phyloP scores from a whole-genome alignment of 2,329 filamentous ascomycete species.

The Clonostachys solani region DNA sequence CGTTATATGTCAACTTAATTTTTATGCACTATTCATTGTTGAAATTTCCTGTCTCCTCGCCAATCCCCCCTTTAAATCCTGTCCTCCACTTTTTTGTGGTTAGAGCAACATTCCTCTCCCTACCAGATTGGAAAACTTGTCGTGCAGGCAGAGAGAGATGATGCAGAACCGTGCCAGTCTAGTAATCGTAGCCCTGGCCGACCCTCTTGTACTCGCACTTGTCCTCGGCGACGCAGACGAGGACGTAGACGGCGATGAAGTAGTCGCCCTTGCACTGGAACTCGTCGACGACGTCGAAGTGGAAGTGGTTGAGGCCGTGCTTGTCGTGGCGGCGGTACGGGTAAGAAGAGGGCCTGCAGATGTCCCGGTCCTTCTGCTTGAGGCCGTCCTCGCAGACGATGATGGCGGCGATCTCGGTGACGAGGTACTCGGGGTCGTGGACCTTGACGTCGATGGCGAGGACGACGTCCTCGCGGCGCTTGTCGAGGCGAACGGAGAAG shows the following conservation, averaged over 20 bases:
- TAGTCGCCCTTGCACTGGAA: conserved; percentile 13
- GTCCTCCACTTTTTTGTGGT: too few relatives aligned
- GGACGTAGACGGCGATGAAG: conserved; percentile 14
- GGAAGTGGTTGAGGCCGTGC: conserved; percentile 10
- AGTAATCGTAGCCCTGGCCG: neutral
- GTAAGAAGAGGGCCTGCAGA: conserved; percentile 13
- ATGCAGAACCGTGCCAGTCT: too few relatives aligned
- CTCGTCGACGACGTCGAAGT: conserved; percentile 11
- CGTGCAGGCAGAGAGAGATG: too few relatives aligned
- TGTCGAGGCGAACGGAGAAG: conserved; percentile 4
- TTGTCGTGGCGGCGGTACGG: conserved; percentile 8
- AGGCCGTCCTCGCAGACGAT: conserved; percentile 5
- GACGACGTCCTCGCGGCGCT: conserved; percentile 1
- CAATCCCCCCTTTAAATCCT: too few relatives aligned
- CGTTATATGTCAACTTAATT: too few relatives aligned
- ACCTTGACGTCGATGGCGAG: conserved; percentile 5
- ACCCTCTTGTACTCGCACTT: neutral
- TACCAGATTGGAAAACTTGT: too few relatives aligned
- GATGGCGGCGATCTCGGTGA: conserved; percentile 6
- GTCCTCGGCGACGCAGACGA: conserved; percentile 9
- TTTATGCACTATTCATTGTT: too few relatives aligned
- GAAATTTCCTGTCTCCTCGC: too few relatives aligned
- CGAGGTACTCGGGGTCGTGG: conserved; percentile 3
- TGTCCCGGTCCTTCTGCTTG: conserved; percentile 6
- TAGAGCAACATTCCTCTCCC: too few relatives aligned